Evolutionary conservation across 2,329 filamentous ascomycete genomes (phyloP), one percentile per base, ranked within the genome.

Genomic region (Botrytis deweyae): DNA sequence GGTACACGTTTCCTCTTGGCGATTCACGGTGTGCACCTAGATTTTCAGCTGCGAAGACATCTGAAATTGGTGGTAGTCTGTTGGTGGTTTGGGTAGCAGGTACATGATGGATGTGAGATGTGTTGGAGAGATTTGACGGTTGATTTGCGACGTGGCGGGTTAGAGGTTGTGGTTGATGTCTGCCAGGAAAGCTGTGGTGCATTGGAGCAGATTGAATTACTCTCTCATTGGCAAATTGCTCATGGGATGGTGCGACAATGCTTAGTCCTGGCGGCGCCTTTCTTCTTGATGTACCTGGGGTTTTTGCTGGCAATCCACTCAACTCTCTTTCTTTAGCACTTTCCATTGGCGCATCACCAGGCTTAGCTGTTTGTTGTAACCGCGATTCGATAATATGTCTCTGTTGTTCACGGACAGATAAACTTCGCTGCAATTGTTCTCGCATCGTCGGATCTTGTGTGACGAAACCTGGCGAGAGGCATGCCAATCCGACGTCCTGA

Each of bases 401-500:
- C 83, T 99, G 96, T 82, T 97, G 94, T 78, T 99, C 95, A 76
- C 95, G 88, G 44, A 99, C 95, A 64, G 93, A 94, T 83, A 98
- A 90, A 83, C 96, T 98, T 78, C 95, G 90, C 83, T 98, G 94
- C 71, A 99, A 86, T 83, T 98, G 95, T 83, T 97, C 94, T 81
- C 96, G 92, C 94, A 98, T 97, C 33, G 92, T 89, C n/a, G 96
- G 95, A 83, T 99, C 94, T 79, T 98, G 93, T 25, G 96, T 98
- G 77, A 97, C 91, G 80, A 99, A 98, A 72, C 96, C 96, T 0
- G 96, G 96, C 3, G 96, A 98, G 72, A 99, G 86, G 80, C 96
- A 99, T 61, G 95, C 95, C 73, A 98, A 87, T 74, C 96, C 96
- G 40, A 98, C 93, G 83, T 98, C 94, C 79, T 97, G 94, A 80